Conservation (phyloP, 2,329 filamentous ascomycete genomes). For the Colletotrichum musae region DNA sequence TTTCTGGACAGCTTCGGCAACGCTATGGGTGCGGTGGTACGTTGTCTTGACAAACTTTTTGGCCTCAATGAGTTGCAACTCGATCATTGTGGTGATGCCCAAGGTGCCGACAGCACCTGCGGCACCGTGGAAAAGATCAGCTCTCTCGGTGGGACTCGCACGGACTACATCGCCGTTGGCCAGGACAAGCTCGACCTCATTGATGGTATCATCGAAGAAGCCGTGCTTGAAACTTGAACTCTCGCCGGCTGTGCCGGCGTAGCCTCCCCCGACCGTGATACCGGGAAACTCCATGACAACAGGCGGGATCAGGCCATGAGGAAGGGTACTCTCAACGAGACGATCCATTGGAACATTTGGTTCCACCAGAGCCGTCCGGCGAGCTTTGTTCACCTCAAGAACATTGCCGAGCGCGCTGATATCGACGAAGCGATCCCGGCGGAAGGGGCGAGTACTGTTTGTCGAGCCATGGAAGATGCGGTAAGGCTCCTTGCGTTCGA, state of each 20-base stretch:
- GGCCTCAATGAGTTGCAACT: conserved; percentile 71
- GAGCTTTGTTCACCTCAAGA: conserved; percentile 68
- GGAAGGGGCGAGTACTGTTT: conserved; percentile 78
- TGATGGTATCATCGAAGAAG: conserved; percentile 74
- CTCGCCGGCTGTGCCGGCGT: conserved; percentile 77
- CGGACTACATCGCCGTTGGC: conserved; percentile 70
- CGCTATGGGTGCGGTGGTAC: conserved; percentile 63
- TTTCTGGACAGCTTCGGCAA: conserved; percentile 54
- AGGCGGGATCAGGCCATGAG: conserved; percentile 70
- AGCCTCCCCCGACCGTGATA: conserved; percentile 79
- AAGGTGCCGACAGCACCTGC: conserved; percentile 77
- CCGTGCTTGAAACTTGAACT: conserved; percentile 78
- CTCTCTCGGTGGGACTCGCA: conserved; percentile 67
- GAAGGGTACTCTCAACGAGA: conserved; percentile 70
- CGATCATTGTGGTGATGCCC: conserved; percentile 75
- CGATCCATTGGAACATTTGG: conserved; percentile 79
- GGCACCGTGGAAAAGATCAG: conserved; percentile 75
- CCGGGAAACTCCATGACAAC: conserved; percentile 81
- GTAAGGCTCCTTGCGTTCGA: conserved; percentile 67
- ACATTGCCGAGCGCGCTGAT: conserved; percentile 76
- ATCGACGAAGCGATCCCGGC: conserved; percentile 72
- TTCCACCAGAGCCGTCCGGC: conserved; percentile 74
- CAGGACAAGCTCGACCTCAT: conserved; percentile 75
- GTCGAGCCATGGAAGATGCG: conserved; percentile 85
- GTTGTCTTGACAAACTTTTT: conserved; percentile 70